Evolutionary conservation across 345 rosid species (phyloP).

Genomic region (Jatropha curcas): DNA sequence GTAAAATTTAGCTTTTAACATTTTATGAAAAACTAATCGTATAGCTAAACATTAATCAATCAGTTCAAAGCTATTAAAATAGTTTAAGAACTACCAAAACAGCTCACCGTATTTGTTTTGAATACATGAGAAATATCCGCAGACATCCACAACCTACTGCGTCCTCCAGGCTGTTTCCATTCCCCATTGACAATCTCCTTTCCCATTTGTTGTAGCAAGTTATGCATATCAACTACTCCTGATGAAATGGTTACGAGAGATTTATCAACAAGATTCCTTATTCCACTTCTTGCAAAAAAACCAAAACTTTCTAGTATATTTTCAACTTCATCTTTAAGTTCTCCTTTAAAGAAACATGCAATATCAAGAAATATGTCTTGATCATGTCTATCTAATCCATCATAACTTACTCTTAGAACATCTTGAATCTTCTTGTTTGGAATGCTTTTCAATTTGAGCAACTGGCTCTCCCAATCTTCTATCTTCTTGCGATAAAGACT

Average conservation of each 20-base stretch:
- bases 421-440: not conserved
- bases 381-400: not conserved
- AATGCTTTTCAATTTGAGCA: not conserved
- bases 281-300: not conserved
- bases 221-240: not conserved
- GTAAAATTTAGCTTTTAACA: too few relatives aligned
- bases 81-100: too few relatives aligned
- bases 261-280: not conserved
- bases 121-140: too few relatives aligned
- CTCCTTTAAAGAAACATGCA: slow-evolving; percentile 3
- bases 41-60: too few relatives aligned
- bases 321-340: not conserved
- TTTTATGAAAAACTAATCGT: too few relatives aligned
- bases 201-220: slow-evolving; percentile 3
- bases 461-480: not conserved
- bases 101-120: not conserved
- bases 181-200: slow-evolving; percentile 3
- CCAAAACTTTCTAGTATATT: not conserved
- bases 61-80: too few relatives aligned
- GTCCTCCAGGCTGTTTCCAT: not conserved
- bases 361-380: slow-evolving; percentile 2
- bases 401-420: not conserved
- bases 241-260: not conserved
- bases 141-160: not conserved
- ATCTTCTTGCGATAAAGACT: not conserved